Conservation (phyloP, 805 yeast species). For the Candida orba region DNA sequence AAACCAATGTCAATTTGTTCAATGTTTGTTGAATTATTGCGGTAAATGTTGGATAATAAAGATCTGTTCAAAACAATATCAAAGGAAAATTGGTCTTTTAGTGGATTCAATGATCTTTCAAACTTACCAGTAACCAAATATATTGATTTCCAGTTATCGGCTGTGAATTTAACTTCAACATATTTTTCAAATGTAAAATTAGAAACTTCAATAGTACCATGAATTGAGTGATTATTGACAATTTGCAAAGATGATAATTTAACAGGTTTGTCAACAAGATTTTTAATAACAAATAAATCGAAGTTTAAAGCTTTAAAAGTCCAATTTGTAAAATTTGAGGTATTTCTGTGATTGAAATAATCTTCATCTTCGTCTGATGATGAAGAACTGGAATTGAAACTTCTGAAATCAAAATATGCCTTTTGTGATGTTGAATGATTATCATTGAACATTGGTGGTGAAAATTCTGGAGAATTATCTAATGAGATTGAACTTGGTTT, state of each 20-base stretch:
- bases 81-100: slow-evolving; percentile 42
- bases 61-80: slow-evolving; percentile 34
- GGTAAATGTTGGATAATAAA: slow-evolving; percentile 11
- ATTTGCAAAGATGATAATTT: slow-evolving; percentile 32
- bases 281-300: slow-evolving; percentile 12
- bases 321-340: slow-evolving; percentile 15
- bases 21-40: slow-evolving; percentile 7
- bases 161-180: slow-evolving; percentile 39
- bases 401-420: slow-evolving; percentile 19
- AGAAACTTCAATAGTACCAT: slow-evolving; percentile 33
- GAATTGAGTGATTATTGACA: slow-evolving; percentile 33
- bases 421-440: slow-evolving; percentile 7
- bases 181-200: slow-evolving; percentile 34
- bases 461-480: slow-evolving; percentile 40
- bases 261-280: slow-evolving; percentile 23
- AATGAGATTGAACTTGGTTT: slow-evolving; percentile 59
- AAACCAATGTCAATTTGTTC: slow-evolving; percentile 24
- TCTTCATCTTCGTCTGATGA: slow-evolving; percentile 19
- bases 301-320: slow-evolving; percentile 14
- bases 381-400: slow-evolving; percentile 9
- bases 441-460: slow-evolving; percentile 13
- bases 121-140: slow-evolving; percentile 31
- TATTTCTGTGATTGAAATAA: slow-evolving; percentile 13
- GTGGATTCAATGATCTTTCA: slow-evolving; percentile 16
- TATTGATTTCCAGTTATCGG: slow-evolving; percentile 42